phyloP scores from a whole-genome alignment of 1,284 basidiomycete genomes.

The Cutaneotrichosporon curvatum region DNA sequence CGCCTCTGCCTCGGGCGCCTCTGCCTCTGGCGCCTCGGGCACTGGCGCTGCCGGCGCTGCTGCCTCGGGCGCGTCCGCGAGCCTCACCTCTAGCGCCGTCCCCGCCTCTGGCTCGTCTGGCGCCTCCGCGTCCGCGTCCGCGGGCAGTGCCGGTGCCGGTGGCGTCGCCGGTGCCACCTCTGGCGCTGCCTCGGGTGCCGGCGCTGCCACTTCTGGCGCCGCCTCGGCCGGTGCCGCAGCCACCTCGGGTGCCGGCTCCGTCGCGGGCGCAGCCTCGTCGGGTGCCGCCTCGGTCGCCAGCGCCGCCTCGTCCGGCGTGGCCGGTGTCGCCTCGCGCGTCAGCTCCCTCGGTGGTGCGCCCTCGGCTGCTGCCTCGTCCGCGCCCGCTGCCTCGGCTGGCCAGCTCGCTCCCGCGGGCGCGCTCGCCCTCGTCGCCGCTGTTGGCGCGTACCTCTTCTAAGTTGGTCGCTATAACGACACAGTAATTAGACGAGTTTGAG shows the following conservation, averaged over 20 bases:
- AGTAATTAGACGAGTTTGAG: neutral
- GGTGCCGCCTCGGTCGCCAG: neutral
- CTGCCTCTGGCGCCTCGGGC: neutral
- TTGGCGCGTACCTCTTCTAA: conserved; percentile 13
- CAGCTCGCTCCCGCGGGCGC: conserved; percentile 2
- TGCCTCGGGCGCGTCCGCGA: neutral
- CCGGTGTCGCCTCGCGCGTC: conserved; percentile 1
- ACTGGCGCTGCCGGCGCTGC: neutral
- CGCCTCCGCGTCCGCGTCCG: neutral
- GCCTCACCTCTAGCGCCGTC: neutral
- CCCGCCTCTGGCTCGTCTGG: neutral
- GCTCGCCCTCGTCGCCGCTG: conserved; percentile 6
- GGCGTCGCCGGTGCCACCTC: neutral
- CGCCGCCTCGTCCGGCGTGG: conserved; percentile 1
- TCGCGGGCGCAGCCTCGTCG: conserved; percentile 1
- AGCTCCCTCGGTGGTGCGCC: too few species aligned
- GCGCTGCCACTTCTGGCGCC: neutral
- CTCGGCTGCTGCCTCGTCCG: too few species aligned
- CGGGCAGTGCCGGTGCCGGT: neutral
- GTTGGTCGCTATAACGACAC: neutral
- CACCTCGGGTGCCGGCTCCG: conserved; percentile 1
- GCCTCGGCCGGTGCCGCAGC: conserved; percentile 2
- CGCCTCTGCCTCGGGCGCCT: conserved; percentile 5
- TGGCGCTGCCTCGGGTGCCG: conserved; percentile 1
- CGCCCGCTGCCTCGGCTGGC: neutral